phyloP scores from a whole-genome alignment of 1,284 basidiomycete species.

The Ceraceosorus guamensis region DNA sequence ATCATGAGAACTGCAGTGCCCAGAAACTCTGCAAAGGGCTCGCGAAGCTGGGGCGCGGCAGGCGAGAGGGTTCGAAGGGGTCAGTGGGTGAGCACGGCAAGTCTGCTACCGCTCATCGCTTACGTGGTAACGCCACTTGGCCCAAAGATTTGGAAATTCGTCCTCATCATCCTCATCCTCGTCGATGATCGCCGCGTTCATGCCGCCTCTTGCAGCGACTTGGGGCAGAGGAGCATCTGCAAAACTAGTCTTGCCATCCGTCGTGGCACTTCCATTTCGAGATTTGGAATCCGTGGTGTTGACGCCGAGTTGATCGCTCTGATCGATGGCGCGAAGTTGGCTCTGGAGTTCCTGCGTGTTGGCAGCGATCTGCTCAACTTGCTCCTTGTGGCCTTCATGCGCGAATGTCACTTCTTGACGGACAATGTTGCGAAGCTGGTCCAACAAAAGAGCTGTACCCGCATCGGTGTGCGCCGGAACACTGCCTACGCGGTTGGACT shows the following conservation, averaged over 20 bases:
- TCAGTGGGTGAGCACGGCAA: conserved; percentile 33
- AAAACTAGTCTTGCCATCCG: too few species aligned
- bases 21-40: conserved; percentile 26
- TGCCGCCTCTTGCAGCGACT: too few species aligned
- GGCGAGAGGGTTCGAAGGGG: conserved; percentile 27
- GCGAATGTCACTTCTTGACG: conserved; percentile 27
- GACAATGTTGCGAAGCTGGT: conserved; percentile 14
- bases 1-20: conserved; percentile 14
- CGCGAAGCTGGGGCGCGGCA: too few species aligned
- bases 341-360: conserved; percentile 12
- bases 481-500: not conserved
- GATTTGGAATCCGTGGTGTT: conserved; percentile 4
- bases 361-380: conserved; percentile 19
- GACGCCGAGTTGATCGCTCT: conserved; percentile 13
- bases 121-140: not conserved
- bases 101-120: conserved; percentile 4
- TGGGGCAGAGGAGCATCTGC: too few species aligned
- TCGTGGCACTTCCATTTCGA: conserved; percentile 5
- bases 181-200: conserved; percentile 4
- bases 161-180: conserved; percentile 3
- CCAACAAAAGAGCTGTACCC: conserved; percentile 1
- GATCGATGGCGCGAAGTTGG: conserved; percentile 5
- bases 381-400: conserved; percentile 22
- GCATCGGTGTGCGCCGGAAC: not conserved
- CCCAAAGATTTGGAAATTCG: not conserved